These are phyloP conservation scores for Cinnamomum micranthum DNA, from an alignment of 164 flowering plant genomes.

Conservation along the genomic window DNA sequence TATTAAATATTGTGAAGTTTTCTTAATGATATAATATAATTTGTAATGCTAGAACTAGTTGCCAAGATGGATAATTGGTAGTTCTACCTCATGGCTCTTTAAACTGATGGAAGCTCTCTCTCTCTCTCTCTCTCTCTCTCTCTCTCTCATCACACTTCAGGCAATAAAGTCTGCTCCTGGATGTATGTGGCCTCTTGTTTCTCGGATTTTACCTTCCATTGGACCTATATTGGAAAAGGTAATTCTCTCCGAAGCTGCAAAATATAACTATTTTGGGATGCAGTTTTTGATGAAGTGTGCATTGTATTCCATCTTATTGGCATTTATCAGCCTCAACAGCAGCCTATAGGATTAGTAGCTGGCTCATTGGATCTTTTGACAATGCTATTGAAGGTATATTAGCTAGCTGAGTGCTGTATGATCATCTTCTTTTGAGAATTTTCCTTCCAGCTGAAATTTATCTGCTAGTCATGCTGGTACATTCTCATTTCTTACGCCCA, in stretches of 20 bases:
- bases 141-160: conserved; percentile 26
- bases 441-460: neutral
- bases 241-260: conserved; percentile 18
- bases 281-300: neutral
- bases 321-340: conserved; percentile 69
- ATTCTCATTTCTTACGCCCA: neutral
- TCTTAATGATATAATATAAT: neutral
- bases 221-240: conserved; percentile 72
- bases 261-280: neutral
- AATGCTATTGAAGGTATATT: conserved; percentile 80
- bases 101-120: neutral
- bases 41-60: neutral
- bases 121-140: neutral
- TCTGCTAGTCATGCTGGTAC: neutral
- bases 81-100: neutral
- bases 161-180: conserved; percentile 79
- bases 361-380: conserved; percentile 88
- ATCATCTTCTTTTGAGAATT: neutral
- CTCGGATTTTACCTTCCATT: conserved; percentile 69
- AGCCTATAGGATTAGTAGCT: conserved; percentile 81
- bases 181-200: conserved; percentile 64
- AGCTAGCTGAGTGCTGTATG: neutral
- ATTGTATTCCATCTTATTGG: conserved; percentile 13
- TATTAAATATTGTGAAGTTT: too few relatives aligned
- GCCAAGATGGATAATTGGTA: neutral